These are phyloP conservation scores for Alternaria gansuensis DNA, from an alignment of 2,329 filamentous ascomycete species.

Conservation along the genomic window DNA sequence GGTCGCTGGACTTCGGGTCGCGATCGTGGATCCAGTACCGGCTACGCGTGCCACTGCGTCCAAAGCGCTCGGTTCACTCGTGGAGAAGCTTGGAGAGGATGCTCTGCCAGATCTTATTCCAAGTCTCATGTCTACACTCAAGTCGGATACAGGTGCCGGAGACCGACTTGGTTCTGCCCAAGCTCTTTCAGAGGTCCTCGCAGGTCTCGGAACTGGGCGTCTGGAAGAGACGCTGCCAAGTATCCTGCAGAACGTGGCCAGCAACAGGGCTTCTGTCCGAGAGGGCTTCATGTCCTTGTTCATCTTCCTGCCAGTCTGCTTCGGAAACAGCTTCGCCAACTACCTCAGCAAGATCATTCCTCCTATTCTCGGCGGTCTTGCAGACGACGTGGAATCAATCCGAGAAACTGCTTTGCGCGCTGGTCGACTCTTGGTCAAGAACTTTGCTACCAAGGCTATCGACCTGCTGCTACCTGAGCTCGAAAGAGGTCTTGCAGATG, in stretches of 20 bases:
- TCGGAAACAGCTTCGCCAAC: constrained; percentile 96
- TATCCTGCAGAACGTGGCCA: constrained; percentile 94
- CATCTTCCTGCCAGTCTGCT: constrained; percentile 98
- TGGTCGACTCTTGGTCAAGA: constrained; percentile 94
- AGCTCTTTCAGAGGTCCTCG: constrained; percentile 93
- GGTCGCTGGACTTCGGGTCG: constrained; percentile 86
- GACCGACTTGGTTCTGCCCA: constrained; percentile 96
- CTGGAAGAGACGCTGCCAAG: constrained; percentile 96
- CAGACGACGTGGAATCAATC: constrained; percentile 95
- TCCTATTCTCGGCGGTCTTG: constrained; percentile 90
- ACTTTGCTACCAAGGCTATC: constrained; percentile 94
- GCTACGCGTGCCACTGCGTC: constrained; percentile 96
- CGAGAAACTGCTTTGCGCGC: constrained; percentile 95
- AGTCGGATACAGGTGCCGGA: constrained; percentile 94
- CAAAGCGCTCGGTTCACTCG: constrained; percentile 92
- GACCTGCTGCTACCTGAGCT: constrained; percentile 93
- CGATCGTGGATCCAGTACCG: constrained; percentile 93
- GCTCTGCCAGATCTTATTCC: constrained; percentile 96
- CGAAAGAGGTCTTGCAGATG: constrained; percentile 94
- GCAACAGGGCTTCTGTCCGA: constrained; percentile 85
- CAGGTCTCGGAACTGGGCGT: constrained; percentile 88
- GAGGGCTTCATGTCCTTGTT: constrained; percentile 99
- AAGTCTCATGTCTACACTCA: constrained; percentile 95
- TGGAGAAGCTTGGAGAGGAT: constrained; percentile 98
- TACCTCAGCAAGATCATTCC: constrained; percentile 97